Conservation (phyloP, 2,329 filamentous ascomycete species). For the Claviceps fusiformis region DNA sequence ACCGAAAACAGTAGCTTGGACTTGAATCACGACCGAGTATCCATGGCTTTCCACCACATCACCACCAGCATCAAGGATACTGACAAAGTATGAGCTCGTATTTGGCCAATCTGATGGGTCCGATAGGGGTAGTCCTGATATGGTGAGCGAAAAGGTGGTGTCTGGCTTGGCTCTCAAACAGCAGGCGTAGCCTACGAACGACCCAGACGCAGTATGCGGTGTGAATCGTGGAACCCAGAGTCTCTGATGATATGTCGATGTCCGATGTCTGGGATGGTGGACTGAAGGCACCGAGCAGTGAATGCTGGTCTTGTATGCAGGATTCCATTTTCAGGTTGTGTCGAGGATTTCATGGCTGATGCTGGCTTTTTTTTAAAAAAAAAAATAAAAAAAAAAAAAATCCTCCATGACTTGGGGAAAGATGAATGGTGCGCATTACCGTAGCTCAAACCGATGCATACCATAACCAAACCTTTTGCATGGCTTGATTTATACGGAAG, state of each 20-base stretch:
- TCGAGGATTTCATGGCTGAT: not conserved
- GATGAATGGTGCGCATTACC: not conserved
- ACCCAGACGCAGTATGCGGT: not conserved
- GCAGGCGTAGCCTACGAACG: not conserved
- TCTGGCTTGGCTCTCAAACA: not conserved
- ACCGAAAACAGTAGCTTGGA: not conserved
- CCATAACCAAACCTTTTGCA: not conserved
- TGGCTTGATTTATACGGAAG: not conserved
- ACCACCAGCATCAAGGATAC: not conserved
- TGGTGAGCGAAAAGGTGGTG: not conserved
- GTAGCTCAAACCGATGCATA: constrained; percentile 1
- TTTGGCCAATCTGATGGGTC: not conserved
- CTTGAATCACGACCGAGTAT: not conserved
- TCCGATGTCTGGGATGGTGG: not conserved
- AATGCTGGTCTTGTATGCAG: not conserved
- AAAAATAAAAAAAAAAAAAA: not conserved
- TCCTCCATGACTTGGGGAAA: not conserved
- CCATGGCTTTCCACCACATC: not conserved
- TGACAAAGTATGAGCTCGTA: not conserved
- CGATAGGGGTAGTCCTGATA: not conserved
- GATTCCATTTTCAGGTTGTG: not conserved
- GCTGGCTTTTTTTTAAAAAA: too few relatives aligned
- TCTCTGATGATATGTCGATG: not conserved
- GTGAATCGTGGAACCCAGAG: not conserved
- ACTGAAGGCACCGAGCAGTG: not conserved